Evolutionary conservation across 371 early-diverging fungal species (phyloP), one percentile per base, ranked within the genome.

Genomic region (Batrachochytrium dendrobatidis): DNA sequence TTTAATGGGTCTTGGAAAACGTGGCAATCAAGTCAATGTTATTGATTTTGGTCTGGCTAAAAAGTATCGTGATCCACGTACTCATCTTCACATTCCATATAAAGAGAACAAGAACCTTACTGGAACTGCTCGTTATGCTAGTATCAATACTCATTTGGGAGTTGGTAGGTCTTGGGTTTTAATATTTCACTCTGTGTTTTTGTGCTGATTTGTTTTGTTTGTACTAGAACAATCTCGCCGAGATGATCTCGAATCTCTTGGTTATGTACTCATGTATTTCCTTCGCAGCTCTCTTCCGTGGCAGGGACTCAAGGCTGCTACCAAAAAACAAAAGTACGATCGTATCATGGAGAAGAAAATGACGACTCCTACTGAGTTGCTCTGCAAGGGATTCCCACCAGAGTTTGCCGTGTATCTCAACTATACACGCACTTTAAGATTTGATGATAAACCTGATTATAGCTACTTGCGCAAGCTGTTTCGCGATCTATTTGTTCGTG

Each of bases 21-120:
- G 90, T 39, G 90, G 90, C 55, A 94, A 95, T 71, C 93, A 93
- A 63, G 93, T 99, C 32, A 95, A 95, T 72, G 85, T 99, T 31
- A 99, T 99, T 62, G 99, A 99, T 78, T 97, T 98, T 81, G 99
- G 99, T 30, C 80, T 99, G 54, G 96, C 99, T 61, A 99, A 99
- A 71, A 90, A 91, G 70, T 99, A 92, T 77, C 87, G 97, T 60
- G 95, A 98, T 72, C 92, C 97, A 51, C 88, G 87, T 65, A 96
- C 95, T 30, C 90, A 94, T 69, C 77, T 92, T 64, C 99, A 99
- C 75, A 98, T 98, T 60, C 92, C 97, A 17, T 95, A 93, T 77
- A 87, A 90, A 71, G 94, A 93, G 73, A 92, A 95, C 74, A 99
- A 99, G 78, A 94, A 95, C 70, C 76, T 99, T 65, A 99, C 99